These are phyloP conservation scores for Corchorus capsularis DNA, from an alignment of 345 rosid genomes.

Conservation along the genomic window DNA sequence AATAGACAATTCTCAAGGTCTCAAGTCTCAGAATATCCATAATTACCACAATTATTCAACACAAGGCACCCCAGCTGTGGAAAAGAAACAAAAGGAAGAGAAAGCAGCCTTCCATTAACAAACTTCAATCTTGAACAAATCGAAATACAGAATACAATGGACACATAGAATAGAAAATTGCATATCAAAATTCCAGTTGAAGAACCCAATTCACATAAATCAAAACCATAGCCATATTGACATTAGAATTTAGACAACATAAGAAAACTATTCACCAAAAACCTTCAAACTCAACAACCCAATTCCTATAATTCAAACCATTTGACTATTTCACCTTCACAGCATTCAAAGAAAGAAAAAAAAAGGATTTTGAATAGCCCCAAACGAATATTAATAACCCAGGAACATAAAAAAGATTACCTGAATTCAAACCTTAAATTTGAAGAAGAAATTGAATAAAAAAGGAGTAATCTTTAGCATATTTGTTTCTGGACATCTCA, in stretches of 20 bases:
- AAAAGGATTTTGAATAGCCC: background rate
- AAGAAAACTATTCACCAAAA: background rate
- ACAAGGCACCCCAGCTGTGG: background rate
- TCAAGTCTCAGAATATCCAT: background rate
- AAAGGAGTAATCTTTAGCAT: background rate
- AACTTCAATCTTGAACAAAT: background rate
- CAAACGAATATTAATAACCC: background rate
- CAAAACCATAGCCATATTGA: background rate
- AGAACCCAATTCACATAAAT: slow-evolving; percentile 16
- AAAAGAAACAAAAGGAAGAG: background rate
- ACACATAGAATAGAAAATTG: background rate
- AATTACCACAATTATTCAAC: background rate
- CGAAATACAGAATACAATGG: background rate
- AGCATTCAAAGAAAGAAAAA: background rate
- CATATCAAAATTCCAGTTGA: background rate
- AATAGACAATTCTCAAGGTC: background rate
- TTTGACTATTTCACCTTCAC: background rate
- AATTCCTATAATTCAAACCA: slow-evolving; percentile 1
- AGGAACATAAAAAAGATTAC: background rate
- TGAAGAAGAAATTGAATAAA: background rate
- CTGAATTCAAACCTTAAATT: background rate
- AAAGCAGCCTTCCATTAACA: background rate
- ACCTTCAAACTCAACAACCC: background rate
- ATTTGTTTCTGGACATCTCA: background rate
- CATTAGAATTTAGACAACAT: background rate